These are phyloP conservation scores for Azolla pinnata DNA, from an alignment of 75 land plant species.

Conservation along the genomic window DNA sequence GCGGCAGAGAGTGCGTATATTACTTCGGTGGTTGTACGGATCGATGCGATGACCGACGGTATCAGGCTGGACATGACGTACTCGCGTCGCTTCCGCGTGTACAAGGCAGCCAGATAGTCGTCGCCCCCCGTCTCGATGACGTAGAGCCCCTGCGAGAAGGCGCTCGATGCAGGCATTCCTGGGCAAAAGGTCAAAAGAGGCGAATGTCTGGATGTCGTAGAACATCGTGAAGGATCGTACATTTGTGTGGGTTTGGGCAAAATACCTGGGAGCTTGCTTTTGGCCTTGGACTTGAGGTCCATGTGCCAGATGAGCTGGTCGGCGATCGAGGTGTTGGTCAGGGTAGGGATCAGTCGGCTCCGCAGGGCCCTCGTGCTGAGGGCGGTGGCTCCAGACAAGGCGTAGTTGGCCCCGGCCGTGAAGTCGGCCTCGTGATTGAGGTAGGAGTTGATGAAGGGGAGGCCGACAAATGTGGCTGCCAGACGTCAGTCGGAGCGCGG, in stretches of 20 bases:
- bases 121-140: not conserved
- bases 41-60: not conserved
- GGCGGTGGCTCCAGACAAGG: slow-evolving; percentile 19
- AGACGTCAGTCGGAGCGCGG: no score
- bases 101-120: not conserved
- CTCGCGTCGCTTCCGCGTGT: not conserved
- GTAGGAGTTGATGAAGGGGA: not conserved
- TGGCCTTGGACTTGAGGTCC: no score
- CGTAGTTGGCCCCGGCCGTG: slow-evolving; percentile 11
- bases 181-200: no score
- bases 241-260: no score
- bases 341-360: not conserved
- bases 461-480: not conserved
- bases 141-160: not conserved
- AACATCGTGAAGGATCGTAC: no score
- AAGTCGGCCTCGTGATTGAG: not conserved
- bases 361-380: not conserved
- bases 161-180: no score
- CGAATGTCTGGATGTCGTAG: no score
- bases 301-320: no score
- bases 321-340: no score
- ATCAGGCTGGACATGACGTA: not conserved
- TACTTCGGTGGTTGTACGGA: no score
- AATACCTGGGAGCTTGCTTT: no score
- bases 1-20: no score